Evolutionary conservation across 129 eudicot species (phyloP).

Genomic region (Saussurea involucrata): DNA sequence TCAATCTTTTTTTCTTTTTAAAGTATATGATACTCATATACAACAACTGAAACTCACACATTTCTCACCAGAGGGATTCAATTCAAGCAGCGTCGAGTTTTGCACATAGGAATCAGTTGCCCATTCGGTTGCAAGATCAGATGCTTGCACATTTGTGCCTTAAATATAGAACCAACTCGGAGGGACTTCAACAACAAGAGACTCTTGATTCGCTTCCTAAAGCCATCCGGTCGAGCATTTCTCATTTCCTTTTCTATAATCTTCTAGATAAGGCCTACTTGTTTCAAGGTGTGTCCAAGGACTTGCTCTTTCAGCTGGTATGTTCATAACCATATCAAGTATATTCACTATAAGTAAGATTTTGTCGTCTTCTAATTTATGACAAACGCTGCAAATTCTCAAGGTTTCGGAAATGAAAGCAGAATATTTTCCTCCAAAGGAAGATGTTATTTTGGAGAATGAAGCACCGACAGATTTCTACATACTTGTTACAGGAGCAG

Average conservation of each 20-base stretch:
- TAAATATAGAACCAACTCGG: constrained; percentile 58
- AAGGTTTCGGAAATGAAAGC: constrained; percentile 85
- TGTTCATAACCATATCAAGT: background rate
- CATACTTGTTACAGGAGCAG: constrained; percentile 75
- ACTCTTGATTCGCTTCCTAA: constrained; percentile 64
- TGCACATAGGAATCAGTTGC: constrained; percentile 63
- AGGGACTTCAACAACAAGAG: constrained; percentile 77
- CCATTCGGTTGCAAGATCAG: constrained; percentile 56
- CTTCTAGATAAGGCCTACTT: constrained; percentile 65
- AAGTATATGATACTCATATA: no score
- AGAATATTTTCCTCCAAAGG: constrained; percentile 82
- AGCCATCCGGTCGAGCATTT: constrained; percentile 66
- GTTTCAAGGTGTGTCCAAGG: constrained; percentile 60
- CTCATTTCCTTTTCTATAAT: constrained; percentile 48
- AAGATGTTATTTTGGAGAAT: constrained; percentile 77
- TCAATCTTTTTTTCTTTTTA: background rate
- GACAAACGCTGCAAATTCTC: background rate
- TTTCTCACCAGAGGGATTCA: constrained; percentile 44
- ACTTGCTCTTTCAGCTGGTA: constrained; percentile 75
- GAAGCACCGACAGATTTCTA: constrained; percentile 85
- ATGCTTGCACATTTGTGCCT: constrained; percentile 64
- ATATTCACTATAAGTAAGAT: background rate
- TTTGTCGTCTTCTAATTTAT: background rate
- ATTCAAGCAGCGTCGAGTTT: constrained; percentile 71
- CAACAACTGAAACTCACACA: no score